These are phyloP conservation scores for Trichophyton benhamiae DNA, from an alignment of 2,329 filamentous ascomycete genomes.

Conservation along the genomic window DNA sequence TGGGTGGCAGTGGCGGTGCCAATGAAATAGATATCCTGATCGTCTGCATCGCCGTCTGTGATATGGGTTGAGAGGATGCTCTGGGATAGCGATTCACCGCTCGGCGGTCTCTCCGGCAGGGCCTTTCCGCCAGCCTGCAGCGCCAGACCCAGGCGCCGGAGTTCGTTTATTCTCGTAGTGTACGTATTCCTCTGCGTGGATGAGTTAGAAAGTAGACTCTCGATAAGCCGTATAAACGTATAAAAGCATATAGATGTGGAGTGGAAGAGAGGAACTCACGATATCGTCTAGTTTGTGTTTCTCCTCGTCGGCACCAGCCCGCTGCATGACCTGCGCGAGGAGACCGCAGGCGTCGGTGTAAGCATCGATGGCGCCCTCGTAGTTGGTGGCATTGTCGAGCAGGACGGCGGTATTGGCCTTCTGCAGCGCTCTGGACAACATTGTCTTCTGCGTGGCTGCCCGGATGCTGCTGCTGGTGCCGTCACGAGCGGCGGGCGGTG, in stretches of 20 bases:
- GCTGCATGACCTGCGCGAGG: conserved; percentile 72
- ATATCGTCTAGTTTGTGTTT: conserved; percentile 78
- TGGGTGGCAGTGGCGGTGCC: conserved; percentile 44
- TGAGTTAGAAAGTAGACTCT: neutral
- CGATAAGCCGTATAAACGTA: neutral
- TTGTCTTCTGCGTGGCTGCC: conserved; percentile 72
- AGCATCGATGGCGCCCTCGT: conserved; percentile 77
- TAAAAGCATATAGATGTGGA: too few species aligned
- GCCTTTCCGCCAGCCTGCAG: conserved; percentile 54
- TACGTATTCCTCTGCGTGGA: conserved; percentile 65
- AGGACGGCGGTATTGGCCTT: conserved; percentile 94
- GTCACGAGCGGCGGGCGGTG: conserved; percentile 3
- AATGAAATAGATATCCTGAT: conserved; percentile 33
- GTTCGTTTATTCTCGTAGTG: conserved; percentile 74
- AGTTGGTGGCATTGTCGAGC: conserved; percentile 91
- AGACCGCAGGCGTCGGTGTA: conserved; percentile 85
- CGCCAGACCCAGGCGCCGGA: conserved; percentile 54
- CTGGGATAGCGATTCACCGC: conserved; percentile 41
- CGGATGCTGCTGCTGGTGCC: conserved; percentile 13
- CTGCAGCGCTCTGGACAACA: conserved; percentile 89
- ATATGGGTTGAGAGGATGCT: neutral
- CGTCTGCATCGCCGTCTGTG: conserved; percentile 19
- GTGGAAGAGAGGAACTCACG: conserved; percentile 46
- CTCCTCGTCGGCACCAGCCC: conserved; percentile 77
- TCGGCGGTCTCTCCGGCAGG: conserved; percentile 58